A percentile compares a stretch with the other conserved stretches of the same genome.
Evolutionary conservation across 257 asterid species (phyloP).

Genomic region (Petunia axillaris): DNA sequence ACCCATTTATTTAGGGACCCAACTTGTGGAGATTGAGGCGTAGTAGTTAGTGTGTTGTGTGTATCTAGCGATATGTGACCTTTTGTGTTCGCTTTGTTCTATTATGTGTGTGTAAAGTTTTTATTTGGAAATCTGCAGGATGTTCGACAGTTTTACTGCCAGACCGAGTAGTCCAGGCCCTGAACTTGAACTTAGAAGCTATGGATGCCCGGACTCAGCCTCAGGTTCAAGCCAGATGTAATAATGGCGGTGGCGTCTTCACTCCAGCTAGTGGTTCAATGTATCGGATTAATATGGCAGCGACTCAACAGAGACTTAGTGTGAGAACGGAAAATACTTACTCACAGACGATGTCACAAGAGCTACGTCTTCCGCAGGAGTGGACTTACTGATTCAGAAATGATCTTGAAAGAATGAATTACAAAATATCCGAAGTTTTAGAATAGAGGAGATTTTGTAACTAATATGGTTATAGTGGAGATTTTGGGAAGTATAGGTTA

Average conservation of each 20-base stretch:
- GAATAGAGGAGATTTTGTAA: background rate
- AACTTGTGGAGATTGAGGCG: too few relatives aligned
- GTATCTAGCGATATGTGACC: background rate
- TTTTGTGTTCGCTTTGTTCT: background rate
- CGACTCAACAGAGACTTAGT: conserved; percentile 39
- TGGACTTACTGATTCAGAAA: conserved; percentile 61
- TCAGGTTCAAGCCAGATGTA: conserved; percentile 18
- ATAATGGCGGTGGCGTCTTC: background rate
- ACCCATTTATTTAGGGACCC: too few relatives aligned
- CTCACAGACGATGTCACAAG: conserved; percentile 45
- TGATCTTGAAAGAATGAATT: background rate
- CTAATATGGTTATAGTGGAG: background rate
- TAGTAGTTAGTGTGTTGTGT: too few relatives aligned
- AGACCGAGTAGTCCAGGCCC: conserved; percentile 66
- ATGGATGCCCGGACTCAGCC: conserved; percentile 34
- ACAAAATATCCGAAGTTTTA: background rate
- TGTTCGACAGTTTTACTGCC: conserved; percentile 63
- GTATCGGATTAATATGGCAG: conserved; percentile 25
- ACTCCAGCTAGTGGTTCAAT: conserved; percentile 27
- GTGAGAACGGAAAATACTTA: background rate
- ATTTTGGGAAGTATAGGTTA: background rate
- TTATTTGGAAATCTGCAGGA: conserved; percentile 36
- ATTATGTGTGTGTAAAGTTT: background rate
- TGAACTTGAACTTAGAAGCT: conserved; percentile 57
- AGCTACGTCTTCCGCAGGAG: conserved; percentile 67